phyloP scores from a whole-genome alignment of 768 basidiomycete species.

The Auriscalpium microsporum region DNA sequence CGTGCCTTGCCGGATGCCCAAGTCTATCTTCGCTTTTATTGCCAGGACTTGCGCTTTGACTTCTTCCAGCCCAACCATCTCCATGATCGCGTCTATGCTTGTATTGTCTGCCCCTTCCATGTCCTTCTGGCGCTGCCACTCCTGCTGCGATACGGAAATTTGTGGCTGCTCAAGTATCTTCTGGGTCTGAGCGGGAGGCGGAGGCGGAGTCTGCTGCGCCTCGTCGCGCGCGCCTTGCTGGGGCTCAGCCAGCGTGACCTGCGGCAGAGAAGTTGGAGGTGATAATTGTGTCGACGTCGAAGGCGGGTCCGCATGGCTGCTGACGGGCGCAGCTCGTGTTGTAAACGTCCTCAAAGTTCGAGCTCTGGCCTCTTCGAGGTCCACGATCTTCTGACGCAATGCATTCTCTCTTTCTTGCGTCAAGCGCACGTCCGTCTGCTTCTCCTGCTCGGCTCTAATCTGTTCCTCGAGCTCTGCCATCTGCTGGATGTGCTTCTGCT shows the following conservation, averaged over 20 bases:
- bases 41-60: slow-evolving; percentile 54
- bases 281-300: too few species aligned
- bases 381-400: slow-evolving; percentile 35
- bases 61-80: slow-evolving; percentile 57
- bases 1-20: slow-evolving; percentile 41
- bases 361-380: slow-evolving; percentile 30
- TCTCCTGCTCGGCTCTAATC: slow-evolving; percentile 28
- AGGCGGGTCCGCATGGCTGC: neutral
- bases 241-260: neutral
- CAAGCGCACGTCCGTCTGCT: slow-evolving; percentile 28
- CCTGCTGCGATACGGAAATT: slow-evolving; percentile 17
- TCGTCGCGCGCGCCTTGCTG: too few species aligned
- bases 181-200: neutral
- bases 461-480: slow-evolving; percentile 37
- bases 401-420: slow-evolving; percentile 28
- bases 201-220: too few species aligned
- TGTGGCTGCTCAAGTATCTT: neutral
- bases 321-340: neutral
- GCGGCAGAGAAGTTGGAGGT: neutral
- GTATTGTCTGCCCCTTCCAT: slow-evolving; percentile 42
- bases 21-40: slow-evolving; percentile 53
- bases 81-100: slow-evolving; percentile 61
- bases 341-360: neutral
- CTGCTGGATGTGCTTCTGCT: slow-evolving; percentile 31
- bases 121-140: slow-evolving; percentile 54